A percentile compares a stretch with the other conserved stretches of the same genome.
These are phyloP conservation scores for Aspergillus intermedius DNA, from an alignment of 2,329 filamentous ascomycete genomes.

Conservation along the genomic window DNA sequence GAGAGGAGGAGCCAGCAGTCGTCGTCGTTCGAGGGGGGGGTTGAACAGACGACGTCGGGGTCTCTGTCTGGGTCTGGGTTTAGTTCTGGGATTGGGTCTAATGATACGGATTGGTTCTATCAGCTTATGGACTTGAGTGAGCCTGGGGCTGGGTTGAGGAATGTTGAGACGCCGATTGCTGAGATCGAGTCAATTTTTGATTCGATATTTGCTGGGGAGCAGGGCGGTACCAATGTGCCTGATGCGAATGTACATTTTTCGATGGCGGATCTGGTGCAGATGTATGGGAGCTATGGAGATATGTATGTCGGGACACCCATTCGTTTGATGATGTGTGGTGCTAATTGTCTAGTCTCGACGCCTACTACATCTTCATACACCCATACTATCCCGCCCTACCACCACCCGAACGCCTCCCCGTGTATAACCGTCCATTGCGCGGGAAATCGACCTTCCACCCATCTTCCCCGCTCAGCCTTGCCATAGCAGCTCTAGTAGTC, in stretches of 20 bases:
- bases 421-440: constrained; percentile 10
- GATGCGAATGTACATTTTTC: neutral
- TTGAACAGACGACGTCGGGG: neutral
- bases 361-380: constrained; percentile 28
- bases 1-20: neutral
- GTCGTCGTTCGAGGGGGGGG: neutral
- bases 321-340: neutral
- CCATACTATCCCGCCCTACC: constrained; percentile 25
- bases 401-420: constrained; percentile 11
- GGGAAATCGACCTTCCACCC: constrained; percentile 10
- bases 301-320: constrained; percentile 29
- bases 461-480: constrained; percentile 20
- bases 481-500: constrained; percentile 22
- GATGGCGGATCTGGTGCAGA: constrained; percentile 27
- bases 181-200: constrained; percentile 48
- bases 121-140: constrained; percentile 27
- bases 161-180: constrained; percentile 41
- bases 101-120: constrained; percentile 10
- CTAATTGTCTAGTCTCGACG: constrained; percentile 16
- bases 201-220: constrained; percentile 17
- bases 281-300: constrained; percentile 37
- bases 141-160: constrained; percentile 44
- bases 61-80: neutral
- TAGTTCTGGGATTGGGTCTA: neutral
- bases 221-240: neutral